These are phyloP conservation scores for Amauroascus niger DNA, from an alignment of 2,329 filamentous ascomycete genomes.

Conservation along the genomic window DNA sequence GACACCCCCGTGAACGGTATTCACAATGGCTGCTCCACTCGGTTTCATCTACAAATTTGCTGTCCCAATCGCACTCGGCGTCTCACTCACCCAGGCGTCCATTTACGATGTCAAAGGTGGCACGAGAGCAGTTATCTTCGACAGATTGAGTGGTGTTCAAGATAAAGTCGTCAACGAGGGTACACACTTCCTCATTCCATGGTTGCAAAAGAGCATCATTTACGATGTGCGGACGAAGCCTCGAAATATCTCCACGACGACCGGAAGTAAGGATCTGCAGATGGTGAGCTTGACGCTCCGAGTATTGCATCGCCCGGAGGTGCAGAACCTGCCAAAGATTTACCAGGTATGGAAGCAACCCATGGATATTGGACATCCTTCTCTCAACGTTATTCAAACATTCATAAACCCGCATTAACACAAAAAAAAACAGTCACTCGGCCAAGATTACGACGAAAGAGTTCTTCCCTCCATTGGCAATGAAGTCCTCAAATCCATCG, in stretches of 20 bases:
- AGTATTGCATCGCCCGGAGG: conserved; percentile 88
- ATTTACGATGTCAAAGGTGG: conserved; percentile 97
- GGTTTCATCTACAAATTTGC: conserved; percentile 41
- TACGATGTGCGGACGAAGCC: conserved; percentile 98
- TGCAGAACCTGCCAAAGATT: conserved; percentile 87
- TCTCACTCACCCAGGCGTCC: conserved; percentile 61
- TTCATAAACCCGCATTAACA: neutral
- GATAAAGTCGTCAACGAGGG: conserved; percentile 89
- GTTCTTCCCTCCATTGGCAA: conserved; percentile 98
- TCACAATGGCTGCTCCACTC: conserved; percentile 41
- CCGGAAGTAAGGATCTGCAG: conserved; percentile 96
- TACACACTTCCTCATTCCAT: conserved; percentile 91
- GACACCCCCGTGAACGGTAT: conserved; percentile 10
- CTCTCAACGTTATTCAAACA: neutral
- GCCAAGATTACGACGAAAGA: conserved; percentile 95
- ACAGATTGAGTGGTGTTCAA: conserved; percentile 83
- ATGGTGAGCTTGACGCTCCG: conserved; percentile 98
- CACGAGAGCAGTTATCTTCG: conserved; percentile 93
- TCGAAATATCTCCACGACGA: conserved; percentile 93
- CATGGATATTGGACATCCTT: neutral
- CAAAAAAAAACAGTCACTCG: conserved; percentile 69
- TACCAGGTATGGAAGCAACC: conserved; percentile 64
- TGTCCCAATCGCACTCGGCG: conserved; percentile 61
- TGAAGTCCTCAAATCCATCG: conserved; percentile 97
- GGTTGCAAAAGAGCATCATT: conserved; percentile 87